Evolutionary conservation across 1,284 basidiomycete genomes (phyloP), one percentile per base, ranked within the genome.

Genomic region (Afroboletus lepidellus): DNA sequence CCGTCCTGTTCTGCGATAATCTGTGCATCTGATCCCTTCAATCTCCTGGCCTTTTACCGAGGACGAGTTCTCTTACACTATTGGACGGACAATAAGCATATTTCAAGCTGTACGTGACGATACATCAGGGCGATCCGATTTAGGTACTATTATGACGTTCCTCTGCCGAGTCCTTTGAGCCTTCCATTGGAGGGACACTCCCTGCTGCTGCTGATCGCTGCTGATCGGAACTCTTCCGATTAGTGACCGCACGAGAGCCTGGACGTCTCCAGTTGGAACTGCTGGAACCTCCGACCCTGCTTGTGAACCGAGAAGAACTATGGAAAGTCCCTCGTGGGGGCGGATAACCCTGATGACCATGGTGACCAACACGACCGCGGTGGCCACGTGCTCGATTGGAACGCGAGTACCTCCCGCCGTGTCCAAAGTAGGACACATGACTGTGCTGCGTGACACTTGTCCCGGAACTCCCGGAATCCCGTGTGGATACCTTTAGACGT

Each of bases 401-500:
- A 60, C 53, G 63, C 41, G 53, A 50, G 44, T 46, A 34, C 5
- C 43, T 33, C 38, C 53, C 51, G 20, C 29, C 15, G 3, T 33
- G 55, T 44, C 48, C 46, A 54, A 50, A 49, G 49, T 37, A 45
- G 43, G 57, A 27, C 33, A 45, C 41, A 7, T 12, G 48, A 27
- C 44, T 42, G 24, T 47, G 53, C 39, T 53, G 56, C 42, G 29
- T 41, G 48, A 37, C 48, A 38, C 20, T 36, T 34, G 27, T 47
- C 32, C 49, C 56, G 54, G 56, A 23, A 24, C 23, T 39, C 23
- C 5, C 38, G 38, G 38, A 53, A 45, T 55, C 41, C 46, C 54
- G 59, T 46, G 63, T 57, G 55, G 66, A 70, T 44, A 45, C 55
- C 78, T 77, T 63, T 75, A 75, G 59, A 45, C 77, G 79, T 53